A percentile compares a stretch with the other conserved stretches of the same genome.
Evolutionary conservation across 768 basidiomycete species (phyloP).

Genomic region (Daedaleopsis nitida): DNA sequence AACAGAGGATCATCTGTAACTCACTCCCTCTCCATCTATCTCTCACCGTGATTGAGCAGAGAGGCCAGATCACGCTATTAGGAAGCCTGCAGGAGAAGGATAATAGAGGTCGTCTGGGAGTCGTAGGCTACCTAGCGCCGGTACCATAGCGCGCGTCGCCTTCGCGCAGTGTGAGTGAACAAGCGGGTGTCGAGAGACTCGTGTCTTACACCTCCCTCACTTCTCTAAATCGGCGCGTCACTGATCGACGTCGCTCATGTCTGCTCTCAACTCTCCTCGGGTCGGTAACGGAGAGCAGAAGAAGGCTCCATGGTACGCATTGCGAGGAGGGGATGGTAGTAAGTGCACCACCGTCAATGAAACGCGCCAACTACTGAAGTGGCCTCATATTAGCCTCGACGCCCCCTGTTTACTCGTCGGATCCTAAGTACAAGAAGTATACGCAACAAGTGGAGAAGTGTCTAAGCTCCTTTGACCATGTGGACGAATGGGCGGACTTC

Average conservation of each 20-base stretch:
- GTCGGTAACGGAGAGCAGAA: constrained; percentile 9
- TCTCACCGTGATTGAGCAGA: no score
- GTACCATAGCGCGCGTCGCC: no score
- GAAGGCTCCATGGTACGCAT: constrained; percentile 16
- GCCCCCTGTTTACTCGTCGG: constrained; percentile 63
- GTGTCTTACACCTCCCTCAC: background rate
- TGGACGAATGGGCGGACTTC: constrained; percentile 99
- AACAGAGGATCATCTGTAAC: no score
- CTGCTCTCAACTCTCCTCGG: constrained; percentile 14
- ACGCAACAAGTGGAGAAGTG: constrained; percentile 90
- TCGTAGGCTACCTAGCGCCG: no score
- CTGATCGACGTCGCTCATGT: constrained; percentile 9
- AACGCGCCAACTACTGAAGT: background rate
- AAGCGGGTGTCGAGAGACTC: no score
- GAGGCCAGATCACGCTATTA: no score
- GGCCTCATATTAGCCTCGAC: constrained; percentile 41
- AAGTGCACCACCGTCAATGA: background rate
- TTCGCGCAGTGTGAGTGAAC: no score
- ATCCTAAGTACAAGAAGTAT: constrained; percentile 96
- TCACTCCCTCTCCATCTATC: no score
- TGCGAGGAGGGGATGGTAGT: constrained; percentile 22
- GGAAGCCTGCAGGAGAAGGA: no score
- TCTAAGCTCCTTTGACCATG: constrained; percentile 89
- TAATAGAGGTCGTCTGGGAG: no score
- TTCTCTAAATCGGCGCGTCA: background rate